Evolutionary conservation across 768 basidiomycete genomes (phyloP).

Genomic region (Suillus fuscotomentosus): DNA sequence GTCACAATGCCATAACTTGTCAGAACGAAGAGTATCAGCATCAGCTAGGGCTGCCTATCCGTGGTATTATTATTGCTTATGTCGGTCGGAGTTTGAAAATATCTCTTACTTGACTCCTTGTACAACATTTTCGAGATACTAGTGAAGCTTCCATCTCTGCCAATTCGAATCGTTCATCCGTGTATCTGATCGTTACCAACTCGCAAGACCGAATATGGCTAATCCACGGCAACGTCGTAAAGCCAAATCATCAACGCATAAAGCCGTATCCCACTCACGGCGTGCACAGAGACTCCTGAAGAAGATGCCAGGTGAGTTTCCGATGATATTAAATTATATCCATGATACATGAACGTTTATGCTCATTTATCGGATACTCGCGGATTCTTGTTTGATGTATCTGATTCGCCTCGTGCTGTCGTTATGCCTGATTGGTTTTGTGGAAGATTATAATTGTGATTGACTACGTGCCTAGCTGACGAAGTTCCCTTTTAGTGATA

Average conservation of each 20-base stretch:
- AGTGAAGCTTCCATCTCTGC: not conserved
- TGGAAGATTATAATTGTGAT: not conserved
- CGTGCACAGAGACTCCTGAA: constrained; percentile 74
- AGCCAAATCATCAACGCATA: constrained; percentile 72
- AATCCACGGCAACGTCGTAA: constrained; percentile 95
- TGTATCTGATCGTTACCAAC: not conserved
- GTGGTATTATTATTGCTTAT: not conserved
- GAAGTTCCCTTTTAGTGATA: constrained; percentile 50
- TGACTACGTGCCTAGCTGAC: not conserved
- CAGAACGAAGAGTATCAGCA: not conserved
- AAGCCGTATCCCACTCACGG: constrained; percentile 68
- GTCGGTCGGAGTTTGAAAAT: not conserved
- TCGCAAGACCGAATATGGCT: constrained; percentile 53
- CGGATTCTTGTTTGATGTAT: not conserved
- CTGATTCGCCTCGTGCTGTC: not conserved
- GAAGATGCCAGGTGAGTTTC: constrained; percentile 68
- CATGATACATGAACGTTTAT: not conserved
- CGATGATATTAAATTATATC: not conserved
- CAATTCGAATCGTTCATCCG: not conserved
- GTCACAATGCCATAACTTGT: not conserved
- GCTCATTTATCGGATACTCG: not conserved
- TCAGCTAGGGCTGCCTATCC: too few relatives aligned
- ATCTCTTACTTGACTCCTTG: not conserved
- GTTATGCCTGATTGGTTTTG: constrained; percentile 7
- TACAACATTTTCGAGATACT: not conserved